A percentile compares a stretch with the other conserved stretches of the same genome.
Conservation (phyloP, 768 basidiomycete species). For the Pisolithus microcarpus region DNA sequence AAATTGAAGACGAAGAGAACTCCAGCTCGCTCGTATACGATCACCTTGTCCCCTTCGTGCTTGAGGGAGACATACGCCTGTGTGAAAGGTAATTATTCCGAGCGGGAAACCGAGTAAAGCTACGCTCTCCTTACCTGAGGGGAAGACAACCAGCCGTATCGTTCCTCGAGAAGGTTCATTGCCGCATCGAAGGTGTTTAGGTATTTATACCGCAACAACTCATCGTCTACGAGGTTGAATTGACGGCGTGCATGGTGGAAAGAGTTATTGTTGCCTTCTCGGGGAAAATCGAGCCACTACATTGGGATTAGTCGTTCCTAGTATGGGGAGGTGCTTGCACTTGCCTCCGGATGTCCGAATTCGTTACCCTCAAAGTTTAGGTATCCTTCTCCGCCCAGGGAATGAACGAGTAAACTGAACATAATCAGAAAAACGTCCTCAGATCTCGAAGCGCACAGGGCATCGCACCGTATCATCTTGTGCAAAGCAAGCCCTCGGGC, state of each 20-base stretch:
- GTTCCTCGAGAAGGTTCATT: constrained; percentile 83
- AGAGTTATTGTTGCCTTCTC: constrained; percentile 90
- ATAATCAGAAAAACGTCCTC: background rate
- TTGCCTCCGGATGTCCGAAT: constrained; percentile 94
- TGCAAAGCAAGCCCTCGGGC: constrained; percentile 88
- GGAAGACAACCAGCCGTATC: constrained; percentile 78
- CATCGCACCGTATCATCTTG: constrained; percentile 87
- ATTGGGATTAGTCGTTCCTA: background rate
- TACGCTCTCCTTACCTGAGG: constrained; percentile 49
- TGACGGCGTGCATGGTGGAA: constrained; percentile 97
- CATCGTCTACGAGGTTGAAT: constrained; percentile 91
- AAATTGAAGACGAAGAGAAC: constrained; percentile 97
- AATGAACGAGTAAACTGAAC: constrained; percentile 75
- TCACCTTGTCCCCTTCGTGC: constrained; percentile 85
- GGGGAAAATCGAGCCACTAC: constrained; percentile 99
- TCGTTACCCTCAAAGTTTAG: constrained; percentile 98
- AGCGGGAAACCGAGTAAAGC: background rate
- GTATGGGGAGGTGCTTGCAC: constrained; percentile 8
- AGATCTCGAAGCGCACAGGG: constrained; percentile 8
- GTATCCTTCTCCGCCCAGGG: constrained; percentile 95
- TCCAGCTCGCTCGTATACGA: constrained; percentile 91
- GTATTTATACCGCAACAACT: constrained; percentile 82
- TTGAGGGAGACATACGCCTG: constrained; percentile 92
- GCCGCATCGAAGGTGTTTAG: constrained; percentile 88
- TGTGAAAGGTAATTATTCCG: constrained; percentile 5